These are phyloP conservation scores for Cicer cuneatum DNA, from an alignment of 306 rosid species.

Conservation along the genomic window DNA sequence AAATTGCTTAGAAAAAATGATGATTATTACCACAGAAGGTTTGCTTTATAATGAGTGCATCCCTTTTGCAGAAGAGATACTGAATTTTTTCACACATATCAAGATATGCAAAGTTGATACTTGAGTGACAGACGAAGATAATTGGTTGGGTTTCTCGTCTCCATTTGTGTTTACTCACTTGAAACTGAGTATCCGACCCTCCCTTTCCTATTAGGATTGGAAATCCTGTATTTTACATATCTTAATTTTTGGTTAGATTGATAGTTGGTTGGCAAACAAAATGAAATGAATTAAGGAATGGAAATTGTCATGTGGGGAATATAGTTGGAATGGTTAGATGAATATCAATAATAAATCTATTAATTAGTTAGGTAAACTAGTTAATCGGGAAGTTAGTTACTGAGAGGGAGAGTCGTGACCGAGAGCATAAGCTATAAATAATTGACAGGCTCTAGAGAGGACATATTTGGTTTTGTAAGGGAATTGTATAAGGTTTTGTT, in stretches of 20 bases:
- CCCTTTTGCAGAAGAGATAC: conserved; percentile 8
- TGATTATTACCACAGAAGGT: conserved; percentile 6
- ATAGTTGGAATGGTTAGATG: not conserved
- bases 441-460: not conserved
- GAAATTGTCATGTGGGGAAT: conserved; percentile 1
- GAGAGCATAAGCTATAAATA: not conserved
- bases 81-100: not conserved
- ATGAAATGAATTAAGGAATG: not conserved
- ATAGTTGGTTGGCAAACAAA: not conserved
- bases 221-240: conserved; percentile 10
- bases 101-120: conserved; percentile 20
- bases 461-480: conserved; percentile 10
- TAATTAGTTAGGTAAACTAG: not conserved
- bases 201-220: not conserved
- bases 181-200: not conserved
- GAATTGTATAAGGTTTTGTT: not conserved
- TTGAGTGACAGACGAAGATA: not conserved
- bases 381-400: not conserved
- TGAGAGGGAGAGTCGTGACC: not conserved
- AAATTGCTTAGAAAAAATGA: not conserved
- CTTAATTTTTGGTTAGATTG: not conserved
- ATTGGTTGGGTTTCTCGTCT: not conserved
- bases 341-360: not conserved
- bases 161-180: not conserved
- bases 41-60: not conserved